These are phyloP conservation scores for Colletotrichum sp. DNA, from an alignment of 2,329 filamentous ascomycete species.

Conservation along the genomic window DNA sequence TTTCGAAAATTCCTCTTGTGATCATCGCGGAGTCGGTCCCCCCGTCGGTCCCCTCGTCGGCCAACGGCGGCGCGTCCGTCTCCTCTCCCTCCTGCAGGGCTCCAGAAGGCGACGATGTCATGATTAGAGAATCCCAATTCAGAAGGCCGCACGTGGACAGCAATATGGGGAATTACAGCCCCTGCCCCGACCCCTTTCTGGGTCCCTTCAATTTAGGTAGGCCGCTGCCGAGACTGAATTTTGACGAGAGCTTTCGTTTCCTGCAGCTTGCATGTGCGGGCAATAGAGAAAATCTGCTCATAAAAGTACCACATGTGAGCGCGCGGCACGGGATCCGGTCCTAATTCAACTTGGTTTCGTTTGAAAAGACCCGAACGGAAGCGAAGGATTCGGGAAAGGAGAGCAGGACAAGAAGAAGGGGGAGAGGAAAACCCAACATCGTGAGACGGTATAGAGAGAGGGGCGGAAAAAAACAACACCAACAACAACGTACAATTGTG, in stretches of 20 bases:
- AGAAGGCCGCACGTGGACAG: conserved; percentile 7
- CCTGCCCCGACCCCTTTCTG: conserved; percentile 8
- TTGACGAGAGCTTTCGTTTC: background rate
- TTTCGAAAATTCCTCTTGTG: background rate
- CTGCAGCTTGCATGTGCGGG: background rate
- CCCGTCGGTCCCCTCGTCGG: background rate
- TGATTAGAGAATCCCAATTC: background rate
- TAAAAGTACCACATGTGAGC: background rate
- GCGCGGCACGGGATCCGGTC: background rate
- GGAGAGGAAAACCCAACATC: background rate
- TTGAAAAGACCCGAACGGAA: background rate
- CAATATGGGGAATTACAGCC: background rate
- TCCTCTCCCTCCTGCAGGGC: background rate
- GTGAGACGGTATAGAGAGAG: background rate
- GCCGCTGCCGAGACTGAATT: background rate
- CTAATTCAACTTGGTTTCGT: background rate
- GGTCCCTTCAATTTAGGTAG: conserved; percentile 6
- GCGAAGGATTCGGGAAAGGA: background rate
- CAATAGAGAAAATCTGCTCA: conserved; percentile 6
- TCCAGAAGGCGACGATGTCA: background rate
- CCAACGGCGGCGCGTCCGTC: background rate
- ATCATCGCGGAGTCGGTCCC: background rate
- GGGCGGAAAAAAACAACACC: background rate
- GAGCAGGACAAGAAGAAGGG: background rate
- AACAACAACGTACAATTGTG: background rate